These are phyloP conservation scores for Graphilbum fragrans DNA, from an alignment of 2,329 filamentous ascomycete species.

Conservation along the genomic window DNA sequence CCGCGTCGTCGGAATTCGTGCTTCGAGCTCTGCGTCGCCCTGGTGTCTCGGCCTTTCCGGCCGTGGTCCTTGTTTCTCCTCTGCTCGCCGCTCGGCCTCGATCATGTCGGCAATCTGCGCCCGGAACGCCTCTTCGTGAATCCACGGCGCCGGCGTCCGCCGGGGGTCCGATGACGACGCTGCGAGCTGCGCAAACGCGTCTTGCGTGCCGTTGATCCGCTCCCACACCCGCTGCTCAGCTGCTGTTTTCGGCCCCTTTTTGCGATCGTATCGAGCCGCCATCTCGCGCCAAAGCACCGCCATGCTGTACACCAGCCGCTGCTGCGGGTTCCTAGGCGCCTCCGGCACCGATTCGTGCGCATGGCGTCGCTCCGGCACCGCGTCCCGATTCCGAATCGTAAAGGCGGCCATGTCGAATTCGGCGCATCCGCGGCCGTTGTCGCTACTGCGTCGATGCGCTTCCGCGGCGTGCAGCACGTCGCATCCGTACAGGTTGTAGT, in stretches of 20 bases:
- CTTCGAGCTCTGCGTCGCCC: conserved; percentile 36
- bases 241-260: conserved; percentile 71
- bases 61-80: conserved; percentile 37
- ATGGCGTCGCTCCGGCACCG: conserved; percentile 61
- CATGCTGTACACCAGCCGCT: conserved; percentile 87
- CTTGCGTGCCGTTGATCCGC: conserved; percentile 59
- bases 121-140: conserved; percentile 78
- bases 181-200: conserved; percentile 67
- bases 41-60: conserved; percentile 40
- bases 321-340: conserved; percentile 48
- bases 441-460: conserved; percentile 21
- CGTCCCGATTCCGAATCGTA: conserved; percentile 70
- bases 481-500: conserved; percentile 95
- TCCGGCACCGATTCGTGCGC: conserved; percentile 86
- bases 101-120: conserved; percentile 53
- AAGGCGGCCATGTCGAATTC: conserved; percentile 53
- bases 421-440: conserved; percentile 30
- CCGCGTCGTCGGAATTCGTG: conserved; percentile 59
- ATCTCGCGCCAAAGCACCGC: conserved; percentile 61
- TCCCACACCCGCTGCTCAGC: conserved; percentile 55
- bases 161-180: conserved; percentile 81
- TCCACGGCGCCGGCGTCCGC: conserved; percentile 65
- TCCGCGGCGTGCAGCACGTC: conserved; percentile 66
- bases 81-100: conserved; percentile 21
- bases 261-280: conserved; percentile 27